Evolutionary conservation across 2,329 filamentous ascomycete genomes (phyloP).

Genomic region (Talaromyces islandicus): DNA sequence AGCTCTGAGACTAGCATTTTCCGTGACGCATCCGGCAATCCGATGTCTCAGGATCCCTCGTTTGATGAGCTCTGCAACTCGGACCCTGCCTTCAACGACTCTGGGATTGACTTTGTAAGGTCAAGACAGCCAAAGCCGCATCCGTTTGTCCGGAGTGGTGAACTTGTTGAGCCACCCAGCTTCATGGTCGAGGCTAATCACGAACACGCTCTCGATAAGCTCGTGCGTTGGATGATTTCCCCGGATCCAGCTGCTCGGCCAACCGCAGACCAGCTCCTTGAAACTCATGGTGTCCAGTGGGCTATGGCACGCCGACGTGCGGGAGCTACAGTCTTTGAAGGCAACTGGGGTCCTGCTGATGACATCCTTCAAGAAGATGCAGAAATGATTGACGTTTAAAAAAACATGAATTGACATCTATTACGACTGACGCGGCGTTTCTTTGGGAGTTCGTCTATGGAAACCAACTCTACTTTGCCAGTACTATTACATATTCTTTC

Average conservation of each 20-base stretch:
- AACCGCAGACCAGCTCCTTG: conserved; percentile 65
- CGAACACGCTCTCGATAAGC: conserved; percentile 68
- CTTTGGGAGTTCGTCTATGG: conserved; percentile 1
- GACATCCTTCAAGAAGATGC: conserved; percentile 53
- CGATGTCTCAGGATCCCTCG: conserved; percentile 43
- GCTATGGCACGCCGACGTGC: conserved; percentile 69
- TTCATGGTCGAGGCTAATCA: conserved; percentile 83
- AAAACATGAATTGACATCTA: conserved; percentile 13
- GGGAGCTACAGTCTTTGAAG: conserved; percentile 92
- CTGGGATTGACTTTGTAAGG: conserved; percentile 28
- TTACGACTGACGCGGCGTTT: conserved; percentile 4
- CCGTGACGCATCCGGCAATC: conserved; percentile 69
- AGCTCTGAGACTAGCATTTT: conserved; percentile 63
- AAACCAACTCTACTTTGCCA: neutral
- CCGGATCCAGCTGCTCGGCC: conserved; percentile 70
- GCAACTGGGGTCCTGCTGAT: conserved; percentile 82
- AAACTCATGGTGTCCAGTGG: conserved; percentile 71
- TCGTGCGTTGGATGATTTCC: conserved; percentile 84
- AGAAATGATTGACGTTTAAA: conserved; percentile 59
- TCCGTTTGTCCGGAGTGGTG: conserved; percentile 42
- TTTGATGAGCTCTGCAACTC: conserved; percentile 40
- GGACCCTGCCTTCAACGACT: conserved; percentile 39
- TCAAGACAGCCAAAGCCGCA: conserved; percentile 19
- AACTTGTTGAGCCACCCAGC: conserved; percentile 63
- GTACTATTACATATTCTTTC: neutral